Conservation (phyloP, 306 rosid genomes). For the Herpetospermum pedunculosum region DNA sequence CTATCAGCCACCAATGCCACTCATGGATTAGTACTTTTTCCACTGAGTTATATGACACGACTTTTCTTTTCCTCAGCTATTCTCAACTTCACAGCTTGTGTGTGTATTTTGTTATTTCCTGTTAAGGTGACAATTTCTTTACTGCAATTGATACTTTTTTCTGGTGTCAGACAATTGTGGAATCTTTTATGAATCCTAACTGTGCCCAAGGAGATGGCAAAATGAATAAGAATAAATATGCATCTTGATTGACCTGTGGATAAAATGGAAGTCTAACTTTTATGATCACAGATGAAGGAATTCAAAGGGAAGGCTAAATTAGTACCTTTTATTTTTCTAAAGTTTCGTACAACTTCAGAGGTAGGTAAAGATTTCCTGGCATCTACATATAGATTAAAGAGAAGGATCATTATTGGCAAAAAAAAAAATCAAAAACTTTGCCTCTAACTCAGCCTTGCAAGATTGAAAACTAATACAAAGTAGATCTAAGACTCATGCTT, state of each 20-base stretch:
- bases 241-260: not conserved
- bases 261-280: not conserved
- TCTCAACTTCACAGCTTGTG: not conserved
- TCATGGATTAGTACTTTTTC: not conserved
- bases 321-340: constrained; percentile 5
- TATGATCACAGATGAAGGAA: not conserved
- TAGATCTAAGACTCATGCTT: constrained; percentile 29
- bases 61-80: not conserved
- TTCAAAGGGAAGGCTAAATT: not conserved
- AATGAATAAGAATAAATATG: not conserved
- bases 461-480: not conserved
- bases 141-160: not conserved
- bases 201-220: not conserved
- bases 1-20: not conserved
- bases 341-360: not conserved
- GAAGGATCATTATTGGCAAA: not conserved
- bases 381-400: constrained; percentile 2
- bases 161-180: not conserved
- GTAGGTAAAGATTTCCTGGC: not conserved
- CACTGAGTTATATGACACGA: not conserved
- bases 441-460: constrained; percentile 21
- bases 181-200: not conserved
- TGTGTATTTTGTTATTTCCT: not conserved
- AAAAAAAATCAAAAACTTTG: not conserved
- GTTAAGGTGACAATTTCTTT: not conserved